These are phyloP conservation scores for Arctium minus DNA, from an alignment of 129 eudicot species.

Conservation along the genomic window DNA sequence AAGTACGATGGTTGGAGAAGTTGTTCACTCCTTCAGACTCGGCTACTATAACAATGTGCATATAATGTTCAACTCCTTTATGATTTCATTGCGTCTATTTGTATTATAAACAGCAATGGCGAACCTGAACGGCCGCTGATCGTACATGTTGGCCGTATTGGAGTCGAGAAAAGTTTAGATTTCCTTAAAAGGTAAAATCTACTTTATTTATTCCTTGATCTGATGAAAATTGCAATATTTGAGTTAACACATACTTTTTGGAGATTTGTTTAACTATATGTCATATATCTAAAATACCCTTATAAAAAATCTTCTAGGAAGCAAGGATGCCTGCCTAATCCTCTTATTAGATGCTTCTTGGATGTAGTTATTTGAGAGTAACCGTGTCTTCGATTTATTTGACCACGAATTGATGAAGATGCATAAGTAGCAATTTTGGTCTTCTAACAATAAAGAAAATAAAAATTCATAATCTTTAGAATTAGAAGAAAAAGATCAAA, in stretches of 20 bases:
- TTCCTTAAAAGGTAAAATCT: conserved; percentile 62
- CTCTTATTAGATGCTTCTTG: not conserved
- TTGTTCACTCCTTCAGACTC: not conserved
- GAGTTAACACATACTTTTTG: not conserved
- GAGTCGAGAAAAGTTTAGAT: conserved; percentile 87
- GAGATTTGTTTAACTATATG: not conserved
- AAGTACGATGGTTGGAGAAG: conserved; percentile 3
- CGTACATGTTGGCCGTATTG: conserved; percentile 88
- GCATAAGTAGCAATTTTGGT: no score
- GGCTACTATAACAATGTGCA: not conserved
- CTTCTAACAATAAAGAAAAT: no score
- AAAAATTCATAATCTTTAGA: no score
- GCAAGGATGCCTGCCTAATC: not conserved
- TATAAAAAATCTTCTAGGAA: not conserved
- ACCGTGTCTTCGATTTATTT: no score
- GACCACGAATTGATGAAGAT: no score
- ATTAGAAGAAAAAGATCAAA: no score
- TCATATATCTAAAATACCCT: not conserved
- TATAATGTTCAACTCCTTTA: not conserved
- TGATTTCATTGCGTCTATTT: conserved; percentile 2
- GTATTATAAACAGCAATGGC: conserved; percentile 52
- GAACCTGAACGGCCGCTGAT: conserved; percentile 82
- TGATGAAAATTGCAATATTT: not conserved
- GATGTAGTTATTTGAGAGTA: no score
- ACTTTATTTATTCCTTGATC: not conserved